A percentile compares a stretch with the other conserved stretches of the same genome.
These are phyloP conservation scores for Elsinoe fawcettii DNA, from an alignment of 2,329 filamentous ascomycete species.

Conservation along the genomic window DNA sequence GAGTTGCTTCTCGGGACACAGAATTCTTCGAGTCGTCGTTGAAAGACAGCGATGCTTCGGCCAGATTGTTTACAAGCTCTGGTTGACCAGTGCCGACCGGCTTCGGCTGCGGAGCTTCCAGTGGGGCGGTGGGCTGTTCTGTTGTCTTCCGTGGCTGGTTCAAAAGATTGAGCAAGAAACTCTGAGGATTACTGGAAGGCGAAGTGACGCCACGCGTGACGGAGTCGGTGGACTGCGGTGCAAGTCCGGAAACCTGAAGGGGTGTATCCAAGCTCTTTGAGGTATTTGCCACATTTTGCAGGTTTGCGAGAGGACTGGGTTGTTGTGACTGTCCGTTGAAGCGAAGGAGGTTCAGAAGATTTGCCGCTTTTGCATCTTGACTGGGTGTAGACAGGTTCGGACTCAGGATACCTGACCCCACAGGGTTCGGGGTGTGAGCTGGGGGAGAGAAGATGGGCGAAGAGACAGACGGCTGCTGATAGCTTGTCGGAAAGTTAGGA, in stretches of 20 bases:
- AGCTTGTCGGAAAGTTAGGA: constrained; percentile 29
- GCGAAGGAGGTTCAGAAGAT: constrained; percentile 57
- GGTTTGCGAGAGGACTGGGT: constrained; percentile 31
- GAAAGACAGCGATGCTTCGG: constrained; percentile 37
- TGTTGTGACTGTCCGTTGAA: constrained; percentile 46
- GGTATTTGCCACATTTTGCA: constrained; percentile 28
- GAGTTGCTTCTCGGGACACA: constrained; percentile 22
- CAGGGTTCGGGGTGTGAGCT: constrained; percentile 46
- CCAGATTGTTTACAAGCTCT: constrained; percentile 39
- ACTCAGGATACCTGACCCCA: constrained; percentile 52
- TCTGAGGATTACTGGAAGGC: constrained; percentile 60
- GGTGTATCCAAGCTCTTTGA: constrained; percentile 15
- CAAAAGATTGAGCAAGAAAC: constrained; percentile 77
- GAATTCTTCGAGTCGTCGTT: constrained; percentile 22
- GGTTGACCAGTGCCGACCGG: constrained; percentile 37
- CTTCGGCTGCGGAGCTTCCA: constrained; percentile 25
- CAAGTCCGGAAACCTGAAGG: background rate
- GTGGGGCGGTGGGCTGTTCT: constrained; percentile 18
- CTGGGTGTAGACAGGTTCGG: constrained; percentile 28
- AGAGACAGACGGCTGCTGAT: constrained; percentile 51
- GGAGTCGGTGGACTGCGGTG: constrained; percentile 4
- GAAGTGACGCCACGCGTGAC: constrained; percentile 19
- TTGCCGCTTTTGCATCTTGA: constrained; percentile 28
- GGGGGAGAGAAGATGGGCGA: constrained; percentile 52
- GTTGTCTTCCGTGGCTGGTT: constrained; percentile 56